Base-by-base conservation (phyloP, 352 stramenopile genomes). In the Globisporangium viniferum region DNA sequence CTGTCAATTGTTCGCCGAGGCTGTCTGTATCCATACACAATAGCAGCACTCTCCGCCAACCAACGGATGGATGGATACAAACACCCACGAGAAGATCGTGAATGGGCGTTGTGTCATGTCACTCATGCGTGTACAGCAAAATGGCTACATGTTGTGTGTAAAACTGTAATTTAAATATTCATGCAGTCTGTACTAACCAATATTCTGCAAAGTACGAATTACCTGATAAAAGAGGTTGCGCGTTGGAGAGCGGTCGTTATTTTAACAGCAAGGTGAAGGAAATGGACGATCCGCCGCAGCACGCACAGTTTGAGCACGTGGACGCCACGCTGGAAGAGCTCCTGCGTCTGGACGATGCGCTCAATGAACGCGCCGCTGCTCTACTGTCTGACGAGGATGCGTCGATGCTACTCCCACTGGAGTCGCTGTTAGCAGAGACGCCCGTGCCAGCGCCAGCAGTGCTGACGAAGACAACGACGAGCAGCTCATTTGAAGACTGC, bases 301-400 rank as follows among this genome's bases (percentile, higher is more conserved):
- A 57, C 10, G 51, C 31, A 14, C 53, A 39, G 53, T 39, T 29
- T 31, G 53, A 29, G 53, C 53, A 31, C 14, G 53, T 31, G 27
- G 53, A 59, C 53, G 53, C 53, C 24, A 59, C 53, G 53, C 53
- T 59, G 53, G 53, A 59, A 22, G 24, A 36, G 53, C 53, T 59
- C 12, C 53, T 59, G 53, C 24, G 53, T 2, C 12, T 59, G 6
- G 53, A 59, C 53, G 53, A 29, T 20, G 53, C 27, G 10, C 53
- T 59, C 0, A 39, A 14, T 22, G 53, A 36, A 12, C 53, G 53
- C 5, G 12, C 53, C 9, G 53, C 53, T 59, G 53, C 27, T 9
- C 14, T 59, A 6, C 22, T 31, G 7, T 3, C 49, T 3, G 14
- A 10, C 3, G 53, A 59, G 3, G 53, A 59, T 1, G 3, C 27